These are phyloP conservation scores for Monilinia fructicola DNA, from an alignment of 2,329 filamentous ascomycete genomes.

Conservation along the genomic window DNA sequence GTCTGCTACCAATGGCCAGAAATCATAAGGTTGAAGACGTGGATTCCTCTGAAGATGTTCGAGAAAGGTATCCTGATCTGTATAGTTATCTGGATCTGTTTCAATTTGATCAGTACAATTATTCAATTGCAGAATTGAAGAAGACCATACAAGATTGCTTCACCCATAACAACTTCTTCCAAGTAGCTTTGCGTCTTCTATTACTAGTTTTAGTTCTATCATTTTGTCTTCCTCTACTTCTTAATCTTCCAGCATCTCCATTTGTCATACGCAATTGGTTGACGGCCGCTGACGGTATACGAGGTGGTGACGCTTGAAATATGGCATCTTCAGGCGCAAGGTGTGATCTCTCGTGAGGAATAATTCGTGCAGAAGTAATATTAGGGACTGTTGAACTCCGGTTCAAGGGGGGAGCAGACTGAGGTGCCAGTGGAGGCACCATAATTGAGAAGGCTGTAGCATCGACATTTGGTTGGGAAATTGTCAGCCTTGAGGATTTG, in stretches of 20 bases:
- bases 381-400: constrained; percentile 34
- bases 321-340: constrained; percentile 86
- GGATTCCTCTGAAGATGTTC: constrained; percentile 95
- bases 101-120: constrained; percentile 29
- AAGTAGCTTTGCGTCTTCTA: constrained; percentile 67
- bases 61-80: constrained; percentile 93
- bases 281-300: constrained; percentile 45
- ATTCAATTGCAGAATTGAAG: not conserved
- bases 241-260: constrained; percentile 29
- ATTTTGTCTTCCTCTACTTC: constrained; percentile 35
- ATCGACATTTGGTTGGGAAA: constrained; percentile 12
- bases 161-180: constrained; percentile 98
- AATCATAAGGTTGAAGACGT: constrained; percentile 90
- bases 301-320: constrained; percentile 60
- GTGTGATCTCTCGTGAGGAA: constrained; percentile 56
- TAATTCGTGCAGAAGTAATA: constrained; percentile 17
- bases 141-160: constrained; percentile 77
- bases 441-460: constrained; percentile 29
- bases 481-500: constrained; percentile 19
- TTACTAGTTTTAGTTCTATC: constrained; percentile 50
- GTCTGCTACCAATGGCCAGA: constrained; percentile 94
- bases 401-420: constrained; percentile 33
- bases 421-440: constrained; percentile 34
- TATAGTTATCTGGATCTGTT: constrained; percentile 97
- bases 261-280: constrained; percentile 42